Conservation (phyloP, 768 basidiomycete species). For the Daedalea quercina region DNA sequence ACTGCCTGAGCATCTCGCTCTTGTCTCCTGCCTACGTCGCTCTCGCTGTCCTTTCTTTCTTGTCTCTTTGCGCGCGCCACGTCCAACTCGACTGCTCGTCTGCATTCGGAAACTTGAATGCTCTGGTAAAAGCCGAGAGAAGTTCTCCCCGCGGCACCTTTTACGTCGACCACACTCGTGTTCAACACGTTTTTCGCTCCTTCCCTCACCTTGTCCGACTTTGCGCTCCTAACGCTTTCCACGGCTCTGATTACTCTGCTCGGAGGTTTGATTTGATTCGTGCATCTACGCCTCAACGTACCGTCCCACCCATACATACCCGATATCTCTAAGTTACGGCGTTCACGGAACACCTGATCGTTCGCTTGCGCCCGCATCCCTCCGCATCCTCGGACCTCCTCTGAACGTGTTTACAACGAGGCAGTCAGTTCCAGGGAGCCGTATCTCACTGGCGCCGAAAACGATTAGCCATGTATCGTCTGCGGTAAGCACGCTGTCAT, state of each 20-base stretch:
- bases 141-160: slow-evolving; percentile 9
- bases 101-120: slow-evolving; percentile 9
- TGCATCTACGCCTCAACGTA: not conserved
- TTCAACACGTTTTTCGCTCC: slow-evolving; percentile 64
- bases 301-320: not conserved
- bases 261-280: slow-evolving; percentile 2
- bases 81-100: not conserved
- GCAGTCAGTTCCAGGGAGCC: slow-evolving; percentile 20
- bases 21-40: not conserved
- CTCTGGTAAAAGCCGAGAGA: slow-evolving; percentile 6
- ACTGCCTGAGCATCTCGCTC: not conserved
- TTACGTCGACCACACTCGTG: slow-evolving; percentile 45
- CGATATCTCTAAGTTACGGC: slow-evolving; percentile 1
- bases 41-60: not conserved
- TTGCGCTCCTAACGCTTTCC: slow-evolving; percentile 15
- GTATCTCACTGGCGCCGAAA: not conserved
- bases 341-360: slow-evolving; percentile 1
- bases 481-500: slow-evolving; percentile 55
- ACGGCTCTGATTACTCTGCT: slow-evolving; percentile 5
- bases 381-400: slow-evolving; percentile 13
- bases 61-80: not conserved
- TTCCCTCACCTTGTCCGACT: slow-evolving; percentile 24
- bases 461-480: slow-evolving; percentile 56
- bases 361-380: not conserved
- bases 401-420: slow-evolving; percentile 71